Base-by-base conservation (phyloP, 2,329 filamentous ascomycete genomes). In the Orbilia ellipsospora region DNA sequence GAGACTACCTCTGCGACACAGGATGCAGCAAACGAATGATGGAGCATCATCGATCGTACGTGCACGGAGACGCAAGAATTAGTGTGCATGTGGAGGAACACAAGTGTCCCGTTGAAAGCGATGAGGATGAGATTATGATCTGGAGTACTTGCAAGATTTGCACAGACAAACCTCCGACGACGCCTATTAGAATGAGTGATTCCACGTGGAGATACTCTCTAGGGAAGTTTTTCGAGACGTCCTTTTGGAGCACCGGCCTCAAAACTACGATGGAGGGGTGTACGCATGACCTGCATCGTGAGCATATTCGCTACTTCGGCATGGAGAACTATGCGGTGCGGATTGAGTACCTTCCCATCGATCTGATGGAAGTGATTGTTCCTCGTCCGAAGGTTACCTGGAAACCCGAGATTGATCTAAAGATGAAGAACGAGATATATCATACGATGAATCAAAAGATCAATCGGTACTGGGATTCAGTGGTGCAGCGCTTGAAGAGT, bases 151-250 rank as follows among this genome's bases (percentile, higher is more conserved):
- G 95, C 84, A 95, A 96, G 80, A 86, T 92, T 31, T 99, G 96
- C 82, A 90, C 92, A 62, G 92, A 92, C 78, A 94, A 98, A 81
- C 96, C 77, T 0, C 78, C 78, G 10, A 79, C 94, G 0, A 92
- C 93, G 45, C 90, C 94, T 56, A 91, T 92, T 78, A 90, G 90
- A 36, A 97, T 99, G 93, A 97, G 94, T 0, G 90, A 93, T 68
- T 93, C 89, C 79, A 96, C 94, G 0, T 99, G 93, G 92, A 97
- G 96, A 81, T 99, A 99, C 82, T 99, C 95, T 0, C 96, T 99
- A 80, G 95, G 93, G 10, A 99, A 99, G 82, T 99, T 98, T 80
- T 86, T 99, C n/a, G 95, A 99, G 82, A 85, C 99, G 16, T 93
- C 94, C 1, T 98, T 98, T 82, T 99, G 94, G 94, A 94, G 94